phyloP scores from a whole-genome alignment of 2,329 filamentous ascomycete genomes.

The Plectosphaerella cucumerina region DNA sequence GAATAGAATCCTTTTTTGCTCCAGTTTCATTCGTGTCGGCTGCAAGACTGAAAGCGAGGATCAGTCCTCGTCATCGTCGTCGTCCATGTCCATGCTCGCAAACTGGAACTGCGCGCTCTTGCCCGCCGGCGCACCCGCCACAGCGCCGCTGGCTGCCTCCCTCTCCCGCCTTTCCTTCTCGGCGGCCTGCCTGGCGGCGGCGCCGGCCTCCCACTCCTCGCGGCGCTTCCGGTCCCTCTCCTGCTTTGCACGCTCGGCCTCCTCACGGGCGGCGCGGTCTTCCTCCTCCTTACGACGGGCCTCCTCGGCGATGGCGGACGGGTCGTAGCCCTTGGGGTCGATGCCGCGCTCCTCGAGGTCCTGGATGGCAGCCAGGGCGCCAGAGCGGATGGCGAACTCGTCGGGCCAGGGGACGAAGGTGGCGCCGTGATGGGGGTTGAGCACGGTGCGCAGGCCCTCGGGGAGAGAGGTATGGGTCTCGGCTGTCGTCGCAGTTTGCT shows the following conservation, averaged over 20 bases:
- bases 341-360: conserved; percentile 57
- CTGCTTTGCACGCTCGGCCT: conserved; percentile 30
- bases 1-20: no score
- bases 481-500: conserved; percentile 20
- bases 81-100: conserved; percentile 47
- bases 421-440: conserved; percentile 53
- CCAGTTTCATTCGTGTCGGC: no score
- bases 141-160: conserved; percentile 28
- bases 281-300: conserved; percentile 48
- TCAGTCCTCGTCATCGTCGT: conserved; percentile 35
- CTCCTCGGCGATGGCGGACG: conserved; percentile 48
- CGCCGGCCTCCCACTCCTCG: conserved; percentile 32
- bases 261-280: conserved; percentile 29
- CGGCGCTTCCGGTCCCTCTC: conserved; percentile 42
- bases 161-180: conserved; percentile 35
- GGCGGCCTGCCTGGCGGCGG: conserved; percentile 27
- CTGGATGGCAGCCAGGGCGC: conserved; percentile 63
- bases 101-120: conserved; percentile 55
- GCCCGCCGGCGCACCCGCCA: conserved; percentile 19
- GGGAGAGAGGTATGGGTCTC: conserved; percentile 38
- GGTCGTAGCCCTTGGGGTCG: conserved; percentile 58
- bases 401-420: conserved; percentile 76
- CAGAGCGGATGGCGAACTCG: conserved; percentile 64
- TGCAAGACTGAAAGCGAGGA: no score
- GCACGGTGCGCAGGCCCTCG: conserved; percentile 39